phyloP scores from a whole-genome alignment of 805 yeast genomes.

The Schwanniomyces sp. region DNA sequence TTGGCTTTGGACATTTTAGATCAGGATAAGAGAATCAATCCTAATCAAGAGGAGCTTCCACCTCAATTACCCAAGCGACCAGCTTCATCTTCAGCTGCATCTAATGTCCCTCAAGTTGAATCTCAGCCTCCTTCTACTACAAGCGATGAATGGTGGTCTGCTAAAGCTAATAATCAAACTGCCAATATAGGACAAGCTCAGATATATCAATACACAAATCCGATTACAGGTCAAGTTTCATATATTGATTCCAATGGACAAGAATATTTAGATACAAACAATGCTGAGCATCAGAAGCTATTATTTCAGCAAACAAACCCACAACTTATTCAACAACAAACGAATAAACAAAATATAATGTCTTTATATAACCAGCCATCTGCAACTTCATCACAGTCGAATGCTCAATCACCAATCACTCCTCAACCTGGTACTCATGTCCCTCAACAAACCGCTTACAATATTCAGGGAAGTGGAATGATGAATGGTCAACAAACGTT shows the following conservation, averaged over 20 bases:
- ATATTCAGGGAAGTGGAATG: constrained; percentile 3
- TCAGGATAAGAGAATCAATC: constrained; percentile 34
- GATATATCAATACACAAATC: constrained; percentile 70
- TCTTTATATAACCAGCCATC: constrained; percentile 44
- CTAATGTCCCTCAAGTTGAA: constrained; percentile 11
- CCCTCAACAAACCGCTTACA: constrained; percentile 9
- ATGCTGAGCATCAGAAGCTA: constrained; percentile 44
- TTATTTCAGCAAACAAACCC: constrained; percentile 34
- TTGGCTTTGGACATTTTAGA: constrained; percentile 59
- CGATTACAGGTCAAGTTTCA: constrained; percentile 63
- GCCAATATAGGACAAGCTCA: constrained; percentile 37
- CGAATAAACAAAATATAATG: constrained; percentile 38
- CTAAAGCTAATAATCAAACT: constrained; percentile 5
- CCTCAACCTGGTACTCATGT: constrained; percentile 8
- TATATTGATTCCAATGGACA: constrained; percentile 71
- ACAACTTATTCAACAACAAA: constrained; percentile 34
- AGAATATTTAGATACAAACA: constrained; percentile 52
- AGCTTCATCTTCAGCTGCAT: constrained; percentile 6
- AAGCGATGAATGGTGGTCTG: constrained; percentile 34
- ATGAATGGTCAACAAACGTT: constrained; percentile 2
- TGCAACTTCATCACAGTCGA: constrained; percentile 25
- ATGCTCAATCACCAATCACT: constrained; percentile 8
- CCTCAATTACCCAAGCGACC: constrained; percentile 50
- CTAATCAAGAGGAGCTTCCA: constrained; percentile 39
- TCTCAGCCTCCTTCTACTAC: constrained; percentile 7